Evolutionary conservation across 78 protist genomes (phyloP).

Genomic region (Isochrysis galbana): DNA sequence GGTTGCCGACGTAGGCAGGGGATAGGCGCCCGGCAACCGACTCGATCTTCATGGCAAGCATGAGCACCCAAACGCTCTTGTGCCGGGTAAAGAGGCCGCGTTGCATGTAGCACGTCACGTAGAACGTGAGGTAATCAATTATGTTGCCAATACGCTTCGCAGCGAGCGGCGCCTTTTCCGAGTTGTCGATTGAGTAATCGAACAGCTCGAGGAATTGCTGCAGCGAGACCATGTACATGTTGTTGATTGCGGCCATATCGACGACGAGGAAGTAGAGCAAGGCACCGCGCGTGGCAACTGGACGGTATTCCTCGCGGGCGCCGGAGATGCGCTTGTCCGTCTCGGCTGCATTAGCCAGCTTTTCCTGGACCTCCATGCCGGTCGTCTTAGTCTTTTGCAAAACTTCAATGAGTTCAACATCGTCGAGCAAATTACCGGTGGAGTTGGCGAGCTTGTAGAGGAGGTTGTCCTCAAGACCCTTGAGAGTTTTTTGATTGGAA

Average conservation of each 20-base stretch:
- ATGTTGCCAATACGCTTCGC: slow-evolving; percentile 16
- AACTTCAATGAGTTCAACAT: slow-evolving; percentile 70
- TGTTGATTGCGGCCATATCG: slow-evolving; percentile 65
- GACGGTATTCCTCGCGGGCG: slow-evolving; percentile 67
- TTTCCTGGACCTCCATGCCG: slow-evolving; percentile 62
- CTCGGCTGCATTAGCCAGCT: slow-evolving; percentile 55
- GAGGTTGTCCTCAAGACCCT: slow-evolving; percentile 64
- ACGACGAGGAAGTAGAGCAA: slow-evolving; percentile 78
- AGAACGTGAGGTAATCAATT: background rate
- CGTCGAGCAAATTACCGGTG: slow-evolving; percentile 71
- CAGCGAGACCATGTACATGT: slow-evolving; percentile 77
- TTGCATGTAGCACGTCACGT: slow-evolving; percentile 45
- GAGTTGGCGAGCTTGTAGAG: slow-evolving; percentile 67
- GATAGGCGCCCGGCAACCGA: slow-evolving; percentile 76
- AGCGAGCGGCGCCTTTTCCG: background rate
- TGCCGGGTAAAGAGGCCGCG: slow-evolving; percentile 81
- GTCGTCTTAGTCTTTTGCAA: slow-evolving; percentile 76
- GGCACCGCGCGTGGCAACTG: slow-evolving; percentile 78
- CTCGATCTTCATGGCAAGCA: background rate
- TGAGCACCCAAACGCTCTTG: slow-evolving; percentile 42
- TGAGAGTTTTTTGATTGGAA: slow-evolving; percentile 58
- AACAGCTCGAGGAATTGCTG: slow-evolving; percentile 66
- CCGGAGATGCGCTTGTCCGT: slow-evolving; percentile 60
- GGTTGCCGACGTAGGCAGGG: slow-evolving; percentile 27
- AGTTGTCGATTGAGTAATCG: slow-evolving; percentile 64